Percentiles rank a stretch among this genome's conserved stretches.
Conservation (phyloP, 2,329 filamentous ascomycete species). For the Phyllosticta citribraziliensis region DNA sequence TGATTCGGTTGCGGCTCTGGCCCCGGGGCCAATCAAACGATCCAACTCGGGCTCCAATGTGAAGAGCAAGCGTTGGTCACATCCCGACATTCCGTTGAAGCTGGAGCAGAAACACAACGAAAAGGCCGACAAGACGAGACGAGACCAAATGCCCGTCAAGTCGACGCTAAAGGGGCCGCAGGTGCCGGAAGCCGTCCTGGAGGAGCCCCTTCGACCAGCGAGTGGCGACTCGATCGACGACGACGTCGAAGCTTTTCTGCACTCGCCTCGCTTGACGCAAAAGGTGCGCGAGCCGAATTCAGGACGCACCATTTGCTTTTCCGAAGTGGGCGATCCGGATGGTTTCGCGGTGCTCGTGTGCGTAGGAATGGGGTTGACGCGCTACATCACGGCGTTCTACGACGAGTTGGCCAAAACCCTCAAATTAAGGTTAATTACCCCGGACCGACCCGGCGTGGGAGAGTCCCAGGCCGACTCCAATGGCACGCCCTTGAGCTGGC, state of each 20-base stretch:
- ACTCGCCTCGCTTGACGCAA: conserved; percentile 74
- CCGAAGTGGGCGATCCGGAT: conserved; percentile 86
- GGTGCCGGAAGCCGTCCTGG: conserved; percentile 39
- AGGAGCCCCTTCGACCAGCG: conserved; percentile 54
- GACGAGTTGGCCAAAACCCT: conserved; percentile 87
- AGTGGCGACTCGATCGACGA: conserved; percentile 83
- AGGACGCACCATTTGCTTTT: conserved; percentile 84
- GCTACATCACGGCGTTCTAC: conserved; percentile 95
- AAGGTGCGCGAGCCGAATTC: conserved; percentile 80
- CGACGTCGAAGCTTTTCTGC: conserved; percentile 75
- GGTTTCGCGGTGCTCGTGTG: conserved; percentile 93
- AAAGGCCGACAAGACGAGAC: conserved; percentile 6
- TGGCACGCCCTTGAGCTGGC: conserved; percentile 85
- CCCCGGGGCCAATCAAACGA: conserved; percentile 20
- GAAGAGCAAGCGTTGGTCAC: conserved; percentile 29
- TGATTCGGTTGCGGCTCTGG: conserved; percentile 3
- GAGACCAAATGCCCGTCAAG: conserved; percentile 14
- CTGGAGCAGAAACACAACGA: conserved; percentile 26
- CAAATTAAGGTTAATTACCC: conserved; percentile 81
- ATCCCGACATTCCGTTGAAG: conserved; percentile 31
- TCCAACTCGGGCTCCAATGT: conserved; percentile 19
- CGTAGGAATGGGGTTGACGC: conserved; percentile 92
- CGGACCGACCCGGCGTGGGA: conserved; percentile 87
- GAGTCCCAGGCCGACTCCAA: conserved; percentile 81
- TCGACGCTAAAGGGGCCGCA: conserved; percentile 27